phyloP scores from a whole-genome alignment of 2,329 filamentous ascomycete genomes.

The Xylariaceae sp. region DNA sequence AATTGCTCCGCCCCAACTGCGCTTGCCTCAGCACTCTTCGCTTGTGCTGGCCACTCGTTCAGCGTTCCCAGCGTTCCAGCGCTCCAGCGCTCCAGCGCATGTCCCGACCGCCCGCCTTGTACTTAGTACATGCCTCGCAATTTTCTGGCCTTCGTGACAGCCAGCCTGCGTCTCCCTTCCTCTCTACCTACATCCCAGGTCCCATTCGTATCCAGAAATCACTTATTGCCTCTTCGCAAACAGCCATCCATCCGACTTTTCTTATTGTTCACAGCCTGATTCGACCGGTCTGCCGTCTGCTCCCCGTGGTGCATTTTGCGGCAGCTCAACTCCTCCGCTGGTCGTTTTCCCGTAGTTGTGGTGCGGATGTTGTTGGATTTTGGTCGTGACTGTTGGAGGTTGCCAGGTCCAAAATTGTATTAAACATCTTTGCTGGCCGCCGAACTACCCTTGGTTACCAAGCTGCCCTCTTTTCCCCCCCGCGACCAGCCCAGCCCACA shows the following conservation, averaged over 20 bases:
- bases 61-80: background rate
- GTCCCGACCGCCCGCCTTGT: background rate
- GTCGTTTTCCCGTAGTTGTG: background rate
- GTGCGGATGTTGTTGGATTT: constrained; percentile 13
- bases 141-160: constrained; percentile 11
- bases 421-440: constrained; percentile 7
- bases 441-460: constrained; percentile 4
- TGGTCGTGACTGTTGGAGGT: constrained; percentile 17
- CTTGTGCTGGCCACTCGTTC: no score
- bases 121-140: background rate
- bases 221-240: background rate
- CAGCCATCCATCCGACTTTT: background rate
- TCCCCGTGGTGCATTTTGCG: constrained; percentile 6
- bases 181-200: constrained; percentile 2
- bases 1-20: no score
- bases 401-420: constrained; percentile 11
- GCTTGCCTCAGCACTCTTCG: no score
- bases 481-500: constrained; percentile 17
- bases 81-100: background rate
- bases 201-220: constrained; percentile 1
- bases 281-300: background rate
- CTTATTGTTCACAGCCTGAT: constrained; percentile 3
- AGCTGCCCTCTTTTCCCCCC: constrained; percentile 11
- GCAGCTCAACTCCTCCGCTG: background rate
- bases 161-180: constrained; percentile 14